Percentiles rank a stretch among this genome's conserved stretches.
These are phyloP conservation scores for Pichia cactophila DNA, from an alignment of 1,139 yeast species.

Conservation along the genomic window DNA sequence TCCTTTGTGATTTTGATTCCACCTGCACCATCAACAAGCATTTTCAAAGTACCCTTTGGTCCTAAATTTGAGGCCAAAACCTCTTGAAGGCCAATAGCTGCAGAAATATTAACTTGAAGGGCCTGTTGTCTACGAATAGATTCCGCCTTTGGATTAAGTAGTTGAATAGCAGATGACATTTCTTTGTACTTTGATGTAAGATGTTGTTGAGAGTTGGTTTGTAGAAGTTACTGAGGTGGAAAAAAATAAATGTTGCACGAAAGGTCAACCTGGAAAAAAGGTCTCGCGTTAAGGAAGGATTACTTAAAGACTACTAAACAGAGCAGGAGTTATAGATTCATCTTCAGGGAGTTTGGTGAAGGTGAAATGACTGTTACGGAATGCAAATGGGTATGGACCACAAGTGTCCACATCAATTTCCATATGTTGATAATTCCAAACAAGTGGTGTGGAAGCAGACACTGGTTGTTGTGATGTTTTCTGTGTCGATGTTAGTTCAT, in stretches of 20 bases:
- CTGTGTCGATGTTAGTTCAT: no score
- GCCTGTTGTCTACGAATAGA: slow-evolving; percentile 92
- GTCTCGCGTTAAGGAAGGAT: not conserved
- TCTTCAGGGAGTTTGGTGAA: not conserved
- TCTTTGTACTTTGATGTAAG: not conserved
- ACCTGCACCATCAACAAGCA: slow-evolving; percentile 96
- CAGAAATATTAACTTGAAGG: slow-evolving; percentile 85
- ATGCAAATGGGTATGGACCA: not conserved
- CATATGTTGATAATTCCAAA: not conserved
- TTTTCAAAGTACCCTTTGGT: slow-evolving; percentile 94
- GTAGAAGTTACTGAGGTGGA: not conserved
- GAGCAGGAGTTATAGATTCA: not conserved
- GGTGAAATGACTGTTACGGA: not conserved
- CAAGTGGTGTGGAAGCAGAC: not conserved
- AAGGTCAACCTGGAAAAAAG: not conserved
- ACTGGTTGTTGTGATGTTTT: no score
- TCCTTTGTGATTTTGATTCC: slow-evolving; percentile 92
- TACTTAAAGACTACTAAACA: not conserved
- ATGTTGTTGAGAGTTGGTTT: not conserved
- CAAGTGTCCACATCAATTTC: not conserved
- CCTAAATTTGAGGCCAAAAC: slow-evolving; percentile 89
- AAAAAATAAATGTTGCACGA: not conserved
- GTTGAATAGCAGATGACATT: slow-evolving; percentile 60
- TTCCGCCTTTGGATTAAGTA: slow-evolving; percentile 95
- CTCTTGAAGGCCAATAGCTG: slow-evolving; percentile 94